Evolutionary conservation across 2,329 filamentous ascomycete species (phyloP), one percentile per base, ranked within the genome.

Genomic region (Allantophomopsis cytisporea): DNA sequence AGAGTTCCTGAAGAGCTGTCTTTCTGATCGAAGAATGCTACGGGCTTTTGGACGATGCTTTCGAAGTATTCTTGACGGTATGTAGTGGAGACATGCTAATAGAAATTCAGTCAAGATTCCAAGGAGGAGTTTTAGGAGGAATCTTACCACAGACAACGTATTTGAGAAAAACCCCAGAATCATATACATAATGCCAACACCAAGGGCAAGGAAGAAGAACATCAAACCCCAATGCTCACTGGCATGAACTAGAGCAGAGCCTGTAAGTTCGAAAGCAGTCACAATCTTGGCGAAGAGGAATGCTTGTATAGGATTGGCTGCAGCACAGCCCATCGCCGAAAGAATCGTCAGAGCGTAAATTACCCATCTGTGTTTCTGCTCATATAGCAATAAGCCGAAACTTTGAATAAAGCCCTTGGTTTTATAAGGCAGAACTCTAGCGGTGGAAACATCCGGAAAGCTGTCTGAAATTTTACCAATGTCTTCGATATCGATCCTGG

Each of bases 341-440:
- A 72, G 34, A 3, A 76, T 23, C 7, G 64, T 65, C 15, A 74
- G 42, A 4, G 50, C 48, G 43, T 73, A 71, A 30, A 65, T 55
- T 2, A 60, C 61, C 54, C 69, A 70, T 2, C 65, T 58, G 35
- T 55, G 60, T 34, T 59, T 60, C 41, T 74, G 70, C 49, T 79
- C 74, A 44, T 60, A 66, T 6, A 78, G 57, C 5, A 78, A 56
- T 18, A 62, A 60, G 0, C 69, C 68, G 37, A 76, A 75, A 40
- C 70, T 72, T 17, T 55, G 56, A 35, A 71, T 46, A n/a, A 75
- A 50, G 40, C 56, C 63, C 38, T 47, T 54, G 43, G 45, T 49
- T 45, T 50, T 57, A 56, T 53, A 61, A 13, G 17, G 31, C n/a
- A 28, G 17, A 31, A 12, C 23, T 21, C 36, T 12, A 45, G 51